Evolutionary conservation across 441 rosid species (phyloP).

Genomic region (Erodium chrysanthum): DNA sequence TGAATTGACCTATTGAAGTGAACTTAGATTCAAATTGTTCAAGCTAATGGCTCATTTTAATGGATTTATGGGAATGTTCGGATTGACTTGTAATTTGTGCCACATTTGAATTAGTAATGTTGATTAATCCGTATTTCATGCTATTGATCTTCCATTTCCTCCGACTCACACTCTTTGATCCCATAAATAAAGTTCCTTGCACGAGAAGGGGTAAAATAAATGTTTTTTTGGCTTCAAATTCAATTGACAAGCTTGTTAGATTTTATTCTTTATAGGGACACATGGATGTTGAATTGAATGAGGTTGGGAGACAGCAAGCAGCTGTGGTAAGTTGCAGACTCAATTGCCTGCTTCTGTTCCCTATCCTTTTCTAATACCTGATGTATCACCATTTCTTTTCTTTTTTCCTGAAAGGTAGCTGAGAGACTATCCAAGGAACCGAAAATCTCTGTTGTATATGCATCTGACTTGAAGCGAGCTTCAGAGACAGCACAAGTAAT

Average conservation of each 20-base stretch:
- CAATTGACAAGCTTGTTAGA: background rate
- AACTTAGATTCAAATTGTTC: background rate
- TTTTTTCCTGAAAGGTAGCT: constrained; percentile 40
- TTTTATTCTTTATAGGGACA: constrained; percentile 33
- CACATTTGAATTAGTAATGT: too few relatives aligned
- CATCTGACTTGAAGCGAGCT: constrained; percentile 80
- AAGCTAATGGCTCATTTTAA: background rate
- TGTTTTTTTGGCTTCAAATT: background rate
- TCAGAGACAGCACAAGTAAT: constrained; percentile 55
- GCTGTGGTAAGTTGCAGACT: constrained; percentile 24
- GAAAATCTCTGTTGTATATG: constrained; percentile 46
- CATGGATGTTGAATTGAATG: constrained; percentile 47
- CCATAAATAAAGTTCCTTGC: background rate
- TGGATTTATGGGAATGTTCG: too few relatives aligned
- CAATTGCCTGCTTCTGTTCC: background rate
- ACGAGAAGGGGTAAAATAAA: background rate
- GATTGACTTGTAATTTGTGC: background rate
- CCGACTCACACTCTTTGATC: too few relatives aligned
- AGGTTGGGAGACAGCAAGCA: constrained; percentile 47
- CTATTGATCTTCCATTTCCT: too few relatives aligned
- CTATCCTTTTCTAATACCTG: constrained; percentile 12
- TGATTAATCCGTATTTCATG: too few relatives aligned
- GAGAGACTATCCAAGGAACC: constrained; percentile 47
- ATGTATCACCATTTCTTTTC: background rate
- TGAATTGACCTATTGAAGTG: background rate